Conservation (phyloP, 2,329 filamentous ascomycete genomes). For the Botrytis squamosa region DNA sequence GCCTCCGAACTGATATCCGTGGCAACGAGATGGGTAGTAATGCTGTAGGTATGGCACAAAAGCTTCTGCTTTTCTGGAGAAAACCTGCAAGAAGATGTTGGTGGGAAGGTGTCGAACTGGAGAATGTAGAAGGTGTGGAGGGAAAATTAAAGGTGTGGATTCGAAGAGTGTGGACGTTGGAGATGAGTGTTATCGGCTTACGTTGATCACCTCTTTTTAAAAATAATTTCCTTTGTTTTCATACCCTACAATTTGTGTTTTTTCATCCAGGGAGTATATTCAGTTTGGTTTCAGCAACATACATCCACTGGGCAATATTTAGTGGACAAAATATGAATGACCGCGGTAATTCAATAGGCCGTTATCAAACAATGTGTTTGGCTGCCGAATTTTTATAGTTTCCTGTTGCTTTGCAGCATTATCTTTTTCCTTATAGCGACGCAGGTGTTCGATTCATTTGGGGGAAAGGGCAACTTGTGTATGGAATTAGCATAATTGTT, state of each 20-base stretch:
- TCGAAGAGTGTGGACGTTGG: conserved; percentile 93
- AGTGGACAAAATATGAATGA: conserved; percentile 4
- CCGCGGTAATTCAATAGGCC: neutral
- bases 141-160: conserved; percentile 98
- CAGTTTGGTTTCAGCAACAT: conserved; percentile 6
- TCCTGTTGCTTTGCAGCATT: conserved; percentile 4
- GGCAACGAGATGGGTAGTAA: conserved; percentile 72
- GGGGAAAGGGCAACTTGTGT: conserved; percentile 13
- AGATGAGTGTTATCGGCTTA: conserved; percentile 93
- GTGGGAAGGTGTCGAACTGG: conserved; percentile 97
- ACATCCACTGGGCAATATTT: conserved; percentile 3
- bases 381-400: conserved; percentile 5
- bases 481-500: conserved; percentile 19
- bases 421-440: conserved; percentile 10
- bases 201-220: conserved; percentile 42
- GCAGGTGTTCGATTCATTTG: conserved; percentile 20
- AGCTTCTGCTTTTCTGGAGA: conserved; percentile 94
- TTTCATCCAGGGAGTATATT: conserved; percentile 18
- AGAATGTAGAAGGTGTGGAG: conserved; percentile 84
- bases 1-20: conserved; percentile 87
- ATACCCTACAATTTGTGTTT: conserved; percentile 18
- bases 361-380: neutral
- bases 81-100: conserved; percentile 95
- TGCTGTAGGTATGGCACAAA: conserved; percentile 96
- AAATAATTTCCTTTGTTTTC: conserved; percentile 19